Evolutionary conservation across 768 basidiomycete genomes (phyloP).

Genomic region (Tulasnella sp.): DNA sequence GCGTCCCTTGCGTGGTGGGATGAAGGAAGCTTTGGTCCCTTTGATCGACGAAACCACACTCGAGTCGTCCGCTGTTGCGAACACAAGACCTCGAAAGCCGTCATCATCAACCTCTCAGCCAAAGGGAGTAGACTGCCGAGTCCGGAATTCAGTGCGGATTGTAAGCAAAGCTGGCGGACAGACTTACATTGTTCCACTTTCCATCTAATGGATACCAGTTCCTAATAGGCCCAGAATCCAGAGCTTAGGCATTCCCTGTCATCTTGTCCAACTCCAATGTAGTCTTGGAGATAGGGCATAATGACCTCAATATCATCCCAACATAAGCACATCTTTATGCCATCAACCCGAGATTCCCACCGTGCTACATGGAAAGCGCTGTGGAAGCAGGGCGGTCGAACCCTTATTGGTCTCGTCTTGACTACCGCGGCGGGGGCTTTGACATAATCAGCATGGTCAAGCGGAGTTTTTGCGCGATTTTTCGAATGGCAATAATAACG

Average conservation of each 20-base stretch:
- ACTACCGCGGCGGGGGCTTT: neutral
- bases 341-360: neutral
- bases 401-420: slow-evolving; percentile 5
- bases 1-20: too few species aligned
- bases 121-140: slow-evolving; percentile 58
- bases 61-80: slow-evolving; percentile 75
- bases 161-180: slow-evolving; percentile 5
- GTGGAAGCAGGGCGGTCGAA: slow-evolving; percentile 24
- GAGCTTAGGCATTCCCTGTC: slow-evolving; percentile 75
- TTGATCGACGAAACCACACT: slow-evolving; percentile 88
- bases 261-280: slow-evolving; percentile 81
- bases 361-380: slow-evolving; percentile 24
- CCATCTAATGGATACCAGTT: slow-evolving; percentile 71
- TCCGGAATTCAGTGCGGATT: slow-evolving; percentile 8
- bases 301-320: slow-evolving; percentile 66
- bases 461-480: neutral
- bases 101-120: slow-evolving; percentile 91
- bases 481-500: slow-evolving; percentile 79
- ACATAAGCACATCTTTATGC: slow-evolving; percentile 32
- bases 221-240: slow-evolving; percentile 49
- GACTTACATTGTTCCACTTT: slow-evolving; percentile 57
- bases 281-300: slow-evolving; percentile 68
- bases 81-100: slow-evolving; percentile 88
- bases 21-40: too few species aligned
- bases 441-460: neutral